Evolutionary conservation across 495 filamentous ascomycete species (phyloP).

Genomic region (Tuber microsphaerosporum): DNA sequence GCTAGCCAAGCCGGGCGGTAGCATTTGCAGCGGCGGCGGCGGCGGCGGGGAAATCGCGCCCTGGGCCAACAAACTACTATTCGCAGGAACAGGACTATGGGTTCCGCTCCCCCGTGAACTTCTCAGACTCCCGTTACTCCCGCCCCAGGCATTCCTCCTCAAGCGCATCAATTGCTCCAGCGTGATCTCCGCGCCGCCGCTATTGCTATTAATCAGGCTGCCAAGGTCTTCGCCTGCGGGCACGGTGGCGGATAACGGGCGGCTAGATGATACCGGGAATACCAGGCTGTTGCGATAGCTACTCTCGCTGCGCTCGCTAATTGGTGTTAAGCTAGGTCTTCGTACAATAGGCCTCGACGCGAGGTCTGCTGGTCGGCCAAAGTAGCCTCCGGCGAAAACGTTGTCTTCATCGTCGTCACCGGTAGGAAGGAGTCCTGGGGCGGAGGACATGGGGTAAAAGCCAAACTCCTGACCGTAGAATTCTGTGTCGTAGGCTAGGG

Average conservation of each 20-base stretch:
- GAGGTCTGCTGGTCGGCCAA: slow-evolving; percentile 66
- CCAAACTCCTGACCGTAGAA: slow-evolving; percentile 96
- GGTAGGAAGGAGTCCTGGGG: slow-evolving; percentile 38
- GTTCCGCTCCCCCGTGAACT: slow-evolving; percentile 20
- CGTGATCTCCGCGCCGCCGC: too few relatives aligned
- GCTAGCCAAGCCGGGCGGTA: slow-evolving; percentile 13
- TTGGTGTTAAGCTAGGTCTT: slow-evolving; percentile 89
- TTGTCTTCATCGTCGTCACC: slow-evolving; percentile 29
- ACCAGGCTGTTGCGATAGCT: slow-evolving; percentile 80
- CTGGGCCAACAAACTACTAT: slow-evolving; percentile 6
- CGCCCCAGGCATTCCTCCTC: slow-evolving; percentile 34
- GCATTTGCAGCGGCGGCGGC: background rate
- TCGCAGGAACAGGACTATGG: too few relatives aligned
- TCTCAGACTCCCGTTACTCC: slow-evolving; percentile 33
- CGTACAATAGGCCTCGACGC: slow-evolving; percentile 61
- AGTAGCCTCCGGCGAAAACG: slow-evolving; percentile 68
- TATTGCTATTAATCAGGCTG: background rate
- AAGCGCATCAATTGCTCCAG: slow-evolving; percentile 16
- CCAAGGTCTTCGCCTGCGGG: background rate
- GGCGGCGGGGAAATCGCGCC: slow-evolving; percentile 10
- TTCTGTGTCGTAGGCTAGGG: slow-evolving; percentile 81
- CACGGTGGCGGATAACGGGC: background rate
- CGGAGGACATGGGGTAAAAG: too few relatives aligned
- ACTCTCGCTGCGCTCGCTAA: slow-evolving; percentile 93
- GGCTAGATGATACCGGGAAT: slow-evolving; percentile 21